A percentile compares a stretch with the other conserved stretches of the same genome.
Evolutionary conservation across 805 yeast species (phyloP).

Genomic region (Clavispora vitiphila): DNA sequence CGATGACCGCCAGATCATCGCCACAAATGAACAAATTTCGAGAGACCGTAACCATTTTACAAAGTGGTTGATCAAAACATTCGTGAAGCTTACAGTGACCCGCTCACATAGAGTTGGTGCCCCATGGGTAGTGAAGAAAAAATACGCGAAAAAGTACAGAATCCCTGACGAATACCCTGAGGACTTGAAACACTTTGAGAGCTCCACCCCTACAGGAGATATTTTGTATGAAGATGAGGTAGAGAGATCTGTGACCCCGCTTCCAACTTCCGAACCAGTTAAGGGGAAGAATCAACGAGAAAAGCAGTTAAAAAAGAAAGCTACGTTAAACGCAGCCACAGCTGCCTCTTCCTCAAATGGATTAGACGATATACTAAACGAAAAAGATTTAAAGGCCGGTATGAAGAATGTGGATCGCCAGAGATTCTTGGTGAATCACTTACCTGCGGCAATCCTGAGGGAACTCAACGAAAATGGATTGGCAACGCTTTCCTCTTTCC

Average conservation of each 20-base stretch:
- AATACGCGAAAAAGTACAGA: conserved; percentile 65
- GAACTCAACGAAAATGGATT: conserved; percentile 11
- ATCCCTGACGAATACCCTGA: conserved; percentile 59
- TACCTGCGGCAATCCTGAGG: conserved; percentile 12
- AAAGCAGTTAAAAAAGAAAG: conserved; percentile 10
- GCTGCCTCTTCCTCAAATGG: not conserved
- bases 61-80: conserved; percentile 84
- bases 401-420: conserved; percentile 10
- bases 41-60: conserved; percentile 87
- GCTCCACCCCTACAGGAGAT: conserved; percentile 14
- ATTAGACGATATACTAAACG: not conserved
- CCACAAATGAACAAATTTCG: conserved; percentile 66
- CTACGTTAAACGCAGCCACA: conserved; percentile 7
- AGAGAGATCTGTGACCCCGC: not conserved
- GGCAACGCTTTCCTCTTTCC: conserved; percentile 9
- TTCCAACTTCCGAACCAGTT: not conserved
- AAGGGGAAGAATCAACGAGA: conserved; percentile 11
- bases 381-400: conserved; percentile 2
- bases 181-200: conserved; percentile 39
- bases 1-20: conserved; percentile 56
- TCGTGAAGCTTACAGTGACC: conserved; percentile 71
- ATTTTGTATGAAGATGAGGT: conserved; percentile 14
- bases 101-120: conserved; percentile 85
- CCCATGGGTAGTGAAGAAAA: conserved; percentile 89
- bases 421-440: conserved; percentile 14